Evolutionary conservation across 495 filamentous ascomycete genomes (phyloP).

Genomic region (Podospora didyma): DNA sequence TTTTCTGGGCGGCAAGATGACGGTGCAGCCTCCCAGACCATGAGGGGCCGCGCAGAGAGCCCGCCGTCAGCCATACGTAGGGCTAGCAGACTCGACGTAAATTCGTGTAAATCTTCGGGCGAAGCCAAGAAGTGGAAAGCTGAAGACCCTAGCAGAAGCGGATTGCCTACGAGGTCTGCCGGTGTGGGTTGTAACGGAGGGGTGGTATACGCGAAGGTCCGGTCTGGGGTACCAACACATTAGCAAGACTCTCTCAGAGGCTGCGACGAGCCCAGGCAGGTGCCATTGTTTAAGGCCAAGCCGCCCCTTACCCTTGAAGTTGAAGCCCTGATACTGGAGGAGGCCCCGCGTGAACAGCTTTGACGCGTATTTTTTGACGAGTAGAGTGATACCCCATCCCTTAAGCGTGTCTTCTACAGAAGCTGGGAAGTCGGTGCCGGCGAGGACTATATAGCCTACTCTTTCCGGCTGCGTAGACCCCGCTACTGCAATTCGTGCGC

Average conservation of each 20-base stretch:
- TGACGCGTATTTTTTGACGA: neutral
- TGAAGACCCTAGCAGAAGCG: neutral
- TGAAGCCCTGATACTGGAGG: neutral
- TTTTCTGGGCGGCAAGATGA: neutral
- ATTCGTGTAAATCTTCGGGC: neutral
- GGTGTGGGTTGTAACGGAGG: neutral
- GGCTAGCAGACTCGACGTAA: neutral
- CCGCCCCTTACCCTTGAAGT: neutral
- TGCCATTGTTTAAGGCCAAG: too few relatives aligned
- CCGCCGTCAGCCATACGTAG: neutral
- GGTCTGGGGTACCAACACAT: neutral
- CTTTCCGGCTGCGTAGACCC: neutral
- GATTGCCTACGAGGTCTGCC: neutral
- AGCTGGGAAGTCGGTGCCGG: neutral
- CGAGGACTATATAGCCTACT: neutral
- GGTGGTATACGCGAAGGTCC: neutral
- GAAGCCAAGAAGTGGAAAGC: neutral
- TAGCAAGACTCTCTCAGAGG: neutral
- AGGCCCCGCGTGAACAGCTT: neutral
- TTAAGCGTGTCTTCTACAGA: neutral
- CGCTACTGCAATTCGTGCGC: neutral
- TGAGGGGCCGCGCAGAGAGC: neutral
- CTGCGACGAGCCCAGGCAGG: too few relatives aligned
- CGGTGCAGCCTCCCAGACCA: neutral
- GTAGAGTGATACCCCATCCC: neutral